These are phyloP conservation scores for Austropuccinia psidii DNA, from an alignment of 1,284 basidiomycete species.

Conservation along the genomic window DNA sequence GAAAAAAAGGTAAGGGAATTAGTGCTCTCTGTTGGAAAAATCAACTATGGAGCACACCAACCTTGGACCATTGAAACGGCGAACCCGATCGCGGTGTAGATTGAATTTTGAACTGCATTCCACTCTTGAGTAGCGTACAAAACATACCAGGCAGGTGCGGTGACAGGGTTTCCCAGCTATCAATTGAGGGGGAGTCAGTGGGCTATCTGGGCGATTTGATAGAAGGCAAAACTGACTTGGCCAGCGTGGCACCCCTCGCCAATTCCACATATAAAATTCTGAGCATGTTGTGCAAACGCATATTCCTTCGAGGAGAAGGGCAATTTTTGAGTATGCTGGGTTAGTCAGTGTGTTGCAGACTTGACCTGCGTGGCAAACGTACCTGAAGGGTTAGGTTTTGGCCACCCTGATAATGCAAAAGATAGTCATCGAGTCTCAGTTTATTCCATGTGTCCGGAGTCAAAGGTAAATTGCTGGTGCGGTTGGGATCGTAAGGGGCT, in stretches of 20 bases:
- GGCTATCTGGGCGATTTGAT: neutral
- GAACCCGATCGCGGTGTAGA: constrained; percentile 35
- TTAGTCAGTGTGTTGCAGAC: too few relatives aligned
- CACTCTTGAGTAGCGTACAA: constrained; percentile 36
- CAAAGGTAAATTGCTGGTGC: constrained; percentile 8
- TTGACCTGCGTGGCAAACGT: too few relatives aligned
- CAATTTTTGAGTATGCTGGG: too few relatives aligned
- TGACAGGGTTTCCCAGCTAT: constrained; percentile 31
- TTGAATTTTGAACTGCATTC: constrained; percentile 35
- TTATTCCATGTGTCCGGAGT: constrained; percentile 19
- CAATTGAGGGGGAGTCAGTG: neutral
- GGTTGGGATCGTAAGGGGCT: too few relatives aligned
- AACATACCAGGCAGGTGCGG: constrained; percentile 30
- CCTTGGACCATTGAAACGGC: constrained; percentile 38
- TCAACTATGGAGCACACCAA: neutral
- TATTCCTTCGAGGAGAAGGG: constrained; percentile 36
- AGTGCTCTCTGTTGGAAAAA: neutral
- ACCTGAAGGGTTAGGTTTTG: constrained; percentile 23
- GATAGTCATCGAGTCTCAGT: constrained; percentile 26
- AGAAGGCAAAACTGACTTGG: constrained; percentile 3
- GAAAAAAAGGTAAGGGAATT: neutral
- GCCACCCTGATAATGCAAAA: constrained; percentile 19
- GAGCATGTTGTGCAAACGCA: constrained; percentile 25
- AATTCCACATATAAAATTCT: constrained; percentile 37
- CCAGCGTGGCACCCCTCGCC: constrained; percentile 31